phyloP scores from a whole-genome alignment of 768 basidiomycete genomes.

The Tulasnella sp. region DNA sequence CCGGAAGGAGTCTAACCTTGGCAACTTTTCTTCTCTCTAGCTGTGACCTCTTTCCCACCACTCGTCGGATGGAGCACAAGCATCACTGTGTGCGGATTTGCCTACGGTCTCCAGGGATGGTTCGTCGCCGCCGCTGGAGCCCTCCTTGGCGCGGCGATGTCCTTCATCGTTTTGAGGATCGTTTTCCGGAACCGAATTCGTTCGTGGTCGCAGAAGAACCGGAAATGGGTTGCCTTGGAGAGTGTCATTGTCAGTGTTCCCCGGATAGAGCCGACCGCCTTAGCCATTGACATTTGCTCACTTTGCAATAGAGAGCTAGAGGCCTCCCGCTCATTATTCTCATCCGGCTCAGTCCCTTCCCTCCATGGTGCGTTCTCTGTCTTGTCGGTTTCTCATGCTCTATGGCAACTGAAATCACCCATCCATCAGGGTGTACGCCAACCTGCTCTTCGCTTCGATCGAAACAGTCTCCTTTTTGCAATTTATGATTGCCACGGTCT shows the following conservation, averaged over 20 bases:
- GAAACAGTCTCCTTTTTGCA: conserved; percentile 73
- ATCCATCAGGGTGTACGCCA: conserved; percentile 73
- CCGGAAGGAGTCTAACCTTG: neutral
- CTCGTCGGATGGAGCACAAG: conserved; percentile 69
- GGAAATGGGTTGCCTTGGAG: conserved; percentile 79
- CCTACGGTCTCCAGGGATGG: conserved; percentile 80
- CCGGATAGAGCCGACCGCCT: neutral
- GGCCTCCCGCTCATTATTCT: conserved; percentile 82
- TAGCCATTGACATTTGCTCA: conserved; percentile 14
- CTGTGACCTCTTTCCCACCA: conserved; percentile 54
- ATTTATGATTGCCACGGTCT: conserved; percentile 73
- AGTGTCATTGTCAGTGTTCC: conserved; percentile 63
- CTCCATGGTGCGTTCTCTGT: conserved; percentile 50
- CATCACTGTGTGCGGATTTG: conserved; percentile 74
- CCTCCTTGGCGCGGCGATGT: conserved; percentile 63
- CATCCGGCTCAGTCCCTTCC: conserved; percentile 79
- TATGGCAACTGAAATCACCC: neutral
- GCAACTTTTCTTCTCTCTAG: conserved; percentile 14
- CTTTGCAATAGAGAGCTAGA: conserved; percentile 58
- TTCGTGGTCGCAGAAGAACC: conserved; percentile 62
- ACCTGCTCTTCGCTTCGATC: conserved; percentile 68
- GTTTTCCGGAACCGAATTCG: conserved; percentile 61
- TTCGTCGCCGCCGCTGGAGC: conserved; percentile 64
- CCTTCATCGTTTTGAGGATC: conserved; percentile 63
- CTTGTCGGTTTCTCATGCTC: neutral